These are phyloP conservation scores for Asclepias syriaca DNA, from an alignment of 257 asterid genomes.

Conservation along the genomic window DNA sequence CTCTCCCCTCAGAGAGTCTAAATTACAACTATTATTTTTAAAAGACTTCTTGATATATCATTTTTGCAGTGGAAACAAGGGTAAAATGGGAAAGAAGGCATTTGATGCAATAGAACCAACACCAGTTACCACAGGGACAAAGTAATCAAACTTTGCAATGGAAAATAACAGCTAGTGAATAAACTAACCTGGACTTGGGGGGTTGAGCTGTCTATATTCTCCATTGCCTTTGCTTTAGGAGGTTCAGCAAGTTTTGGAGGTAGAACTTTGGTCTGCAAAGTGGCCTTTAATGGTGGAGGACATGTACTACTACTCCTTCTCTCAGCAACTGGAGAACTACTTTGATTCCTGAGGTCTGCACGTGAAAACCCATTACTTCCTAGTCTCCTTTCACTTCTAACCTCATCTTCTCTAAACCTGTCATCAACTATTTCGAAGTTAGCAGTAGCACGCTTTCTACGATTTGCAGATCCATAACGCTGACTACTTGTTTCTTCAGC, in stretches of 20 bases:
- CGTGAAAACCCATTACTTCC: conserved; percentile 30
- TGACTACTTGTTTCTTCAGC: conserved; percentile 58
- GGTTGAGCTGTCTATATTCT: conserved; percentile 29
- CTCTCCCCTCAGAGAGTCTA: no score
- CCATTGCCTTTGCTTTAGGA: conserved; percentile 29
- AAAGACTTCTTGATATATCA: no score
- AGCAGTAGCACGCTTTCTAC: conserved; percentile 32
- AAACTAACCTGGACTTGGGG: conserved; percentile 40
- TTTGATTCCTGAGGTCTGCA: conserved; percentile 33
- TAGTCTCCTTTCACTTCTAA: conserved; percentile 34
- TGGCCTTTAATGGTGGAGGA: conserved; percentile 30
- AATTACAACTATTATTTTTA: no score
- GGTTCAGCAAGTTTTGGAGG: conserved; percentile 37
- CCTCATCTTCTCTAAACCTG: conserved; percentile 68
- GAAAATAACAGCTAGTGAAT: background rate
- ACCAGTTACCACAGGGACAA: background rate
- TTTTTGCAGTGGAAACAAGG: no score
- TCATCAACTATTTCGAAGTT: conserved; percentile 87
- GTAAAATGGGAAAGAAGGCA: no score
- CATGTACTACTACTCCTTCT: conserved; percentile 13
- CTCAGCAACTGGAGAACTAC: conserved; percentile 41
- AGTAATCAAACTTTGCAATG: background rate
- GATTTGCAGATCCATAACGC: conserved; percentile 27
- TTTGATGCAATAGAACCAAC: background rate
- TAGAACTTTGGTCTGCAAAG: conserved; percentile 38